Evolutionary conservation across 2,329 filamentous ascomycete species (phyloP).

Genomic region (Ceratocystis smalleyi): DNA sequence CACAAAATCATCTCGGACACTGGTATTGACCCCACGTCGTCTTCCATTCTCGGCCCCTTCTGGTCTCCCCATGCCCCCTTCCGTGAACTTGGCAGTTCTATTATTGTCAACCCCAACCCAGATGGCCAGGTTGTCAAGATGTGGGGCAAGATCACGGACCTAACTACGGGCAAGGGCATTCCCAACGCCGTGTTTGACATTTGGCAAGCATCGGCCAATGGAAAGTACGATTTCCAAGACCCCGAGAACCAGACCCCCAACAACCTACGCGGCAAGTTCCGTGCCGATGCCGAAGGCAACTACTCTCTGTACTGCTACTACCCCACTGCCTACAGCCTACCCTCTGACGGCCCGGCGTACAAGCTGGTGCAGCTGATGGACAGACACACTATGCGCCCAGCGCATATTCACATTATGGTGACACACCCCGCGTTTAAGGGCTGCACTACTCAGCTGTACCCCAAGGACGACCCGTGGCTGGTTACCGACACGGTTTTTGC

Average conservation of each 20-base stretch:
- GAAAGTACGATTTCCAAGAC: slow-evolving; percentile 63
- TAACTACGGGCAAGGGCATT: slow-evolving; percentile 50
- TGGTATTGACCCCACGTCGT: slow-evolving; percentile 51
- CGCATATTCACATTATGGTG: slow-evolving; percentile 39
- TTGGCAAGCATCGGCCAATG: slow-evolving; percentile 63
- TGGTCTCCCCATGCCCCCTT: slow-evolving; percentile 63
- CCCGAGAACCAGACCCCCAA: slow-evolving; percentile 54
- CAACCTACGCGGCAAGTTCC: slow-evolving; percentile 65
- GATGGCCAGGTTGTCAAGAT: slow-evolving; percentile 47
- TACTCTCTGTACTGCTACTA: slow-evolving; percentile 62
- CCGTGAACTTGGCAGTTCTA: slow-evolving; percentile 48
- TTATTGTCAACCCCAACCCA: slow-evolving; percentile 46
- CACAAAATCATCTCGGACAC: slow-evolving; percentile 48
- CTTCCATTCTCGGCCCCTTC: slow-evolving; percentile 62
- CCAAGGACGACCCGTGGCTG: slow-evolving; percentile 50
- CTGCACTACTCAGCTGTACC: slow-evolving; percentile 64
- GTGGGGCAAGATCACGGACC: slow-evolving; percentile 52
- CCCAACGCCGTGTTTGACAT: slow-evolving; percentile 56
- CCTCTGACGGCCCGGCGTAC: slow-evolving; percentile 40
- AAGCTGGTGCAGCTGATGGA: slow-evolving; percentile 32
- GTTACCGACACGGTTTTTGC: slow-evolving; percentile 32
- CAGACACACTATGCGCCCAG: slow-evolving; percentile 34
- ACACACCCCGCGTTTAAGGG: slow-evolving; percentile 51
- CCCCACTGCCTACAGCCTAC: slow-evolving; percentile 57
- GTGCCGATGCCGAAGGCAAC: slow-evolving; percentile 51